A percentile compares a stretch with the other conserved stretches of the same genome.
Evolutionary conservation across 2,329 filamentous ascomycete genomes (phyloP).

Genomic region (Penicillium sp.): DNA sequence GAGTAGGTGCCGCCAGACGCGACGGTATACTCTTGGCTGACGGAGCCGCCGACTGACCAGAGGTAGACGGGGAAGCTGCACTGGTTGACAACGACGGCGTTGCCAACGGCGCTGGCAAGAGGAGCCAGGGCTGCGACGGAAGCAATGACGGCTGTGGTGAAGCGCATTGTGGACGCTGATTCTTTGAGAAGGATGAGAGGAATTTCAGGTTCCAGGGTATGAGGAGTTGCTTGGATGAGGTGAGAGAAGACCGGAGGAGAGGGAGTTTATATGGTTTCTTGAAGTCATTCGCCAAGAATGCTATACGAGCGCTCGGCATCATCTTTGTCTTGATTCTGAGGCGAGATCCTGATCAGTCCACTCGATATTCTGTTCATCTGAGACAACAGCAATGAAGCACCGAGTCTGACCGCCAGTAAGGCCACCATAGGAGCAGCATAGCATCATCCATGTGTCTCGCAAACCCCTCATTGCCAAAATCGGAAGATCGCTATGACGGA

Average conservation of each 20-base stretch:
- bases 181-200: background rate
- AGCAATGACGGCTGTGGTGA: constrained; percentile 32
- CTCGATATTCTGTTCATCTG: background rate
- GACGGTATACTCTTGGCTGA: constrained; percentile 34
- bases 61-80: constrained; percentile 41
- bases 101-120: constrained; percentile 36
- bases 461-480: background rate
- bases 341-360: background rate
- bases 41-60: constrained; percentile 41
- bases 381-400: background rate
- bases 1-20: constrained; percentile 28
- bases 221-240: background rate
- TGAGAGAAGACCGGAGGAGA: background rate
- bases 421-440: background rate
- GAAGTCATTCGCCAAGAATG: background rate
- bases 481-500: background rate
- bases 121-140: constrained; percentile 36
- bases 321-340: background rate
- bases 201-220: background rate
- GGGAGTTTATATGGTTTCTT: background rate
- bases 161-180: constrained; percentile 29
- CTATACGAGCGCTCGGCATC: background rate
- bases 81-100: constrained; percentile 43
- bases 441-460: background rate
- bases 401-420: background rate